Conservation (phyloP, 2,329 filamentous ascomycete species). For the Cytospora leucostoma region DNA sequence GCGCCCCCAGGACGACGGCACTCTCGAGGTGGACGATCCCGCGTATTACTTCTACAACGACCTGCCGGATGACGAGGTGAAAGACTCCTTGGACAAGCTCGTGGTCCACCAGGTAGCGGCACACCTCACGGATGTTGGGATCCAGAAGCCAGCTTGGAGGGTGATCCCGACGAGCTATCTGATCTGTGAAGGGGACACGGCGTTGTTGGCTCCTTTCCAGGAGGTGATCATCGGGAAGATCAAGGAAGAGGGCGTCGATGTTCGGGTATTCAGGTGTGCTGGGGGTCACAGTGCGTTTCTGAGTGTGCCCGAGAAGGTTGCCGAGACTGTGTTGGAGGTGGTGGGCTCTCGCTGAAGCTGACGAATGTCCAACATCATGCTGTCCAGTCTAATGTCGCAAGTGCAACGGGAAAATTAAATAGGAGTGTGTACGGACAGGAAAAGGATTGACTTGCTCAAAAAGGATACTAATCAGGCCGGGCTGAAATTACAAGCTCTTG, state of each 20-base stretch:
- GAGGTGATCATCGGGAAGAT: conserved; percentile 16
- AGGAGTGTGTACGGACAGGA: no score
- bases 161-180: conserved; percentile 21
- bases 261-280: conserved; percentile 11
- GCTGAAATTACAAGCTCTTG: no score
- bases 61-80: conserved; percentile 10
- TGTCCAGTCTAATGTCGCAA: no score
- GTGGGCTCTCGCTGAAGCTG: conserved; percentile 1
- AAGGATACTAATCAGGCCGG: no score
- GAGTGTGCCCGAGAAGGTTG: conserved; percentile 14
- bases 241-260: conserved; percentile 10
- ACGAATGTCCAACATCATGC: background rate
- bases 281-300: conserved; percentile 17
- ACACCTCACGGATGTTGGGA: background rate
- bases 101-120: conserved; percentile 15
- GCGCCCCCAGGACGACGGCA: conserved; percentile 7
- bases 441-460: no score
- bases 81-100: conserved; percentile 11
- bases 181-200: conserved; percentile 18
- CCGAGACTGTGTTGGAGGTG: conserved; percentile 4
- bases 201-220: conserved; percentile 8
- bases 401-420: no score
- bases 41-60: conserved; percentile 19
- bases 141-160: conserved; percentile 18
- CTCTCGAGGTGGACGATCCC: conserved; percentile 13